A percentile compares a stretch with the other conserved stretches of the same genome.
Evolutionary conservation across 2,329 filamentous ascomycete species (phyloP).

Genomic region (Rutstroemia sp.): DNA sequence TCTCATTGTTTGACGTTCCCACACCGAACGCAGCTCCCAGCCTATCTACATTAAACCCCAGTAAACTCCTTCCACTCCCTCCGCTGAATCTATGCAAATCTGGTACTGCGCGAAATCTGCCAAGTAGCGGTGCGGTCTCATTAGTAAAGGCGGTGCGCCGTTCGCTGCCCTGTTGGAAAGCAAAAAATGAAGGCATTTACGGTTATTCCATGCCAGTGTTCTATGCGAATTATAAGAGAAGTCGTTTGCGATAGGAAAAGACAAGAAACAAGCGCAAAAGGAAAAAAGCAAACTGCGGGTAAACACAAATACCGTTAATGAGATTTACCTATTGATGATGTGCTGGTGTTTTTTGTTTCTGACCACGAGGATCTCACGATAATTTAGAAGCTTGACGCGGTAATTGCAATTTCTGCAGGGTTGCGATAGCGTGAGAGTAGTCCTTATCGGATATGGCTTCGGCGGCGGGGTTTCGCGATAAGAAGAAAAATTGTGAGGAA

Average conservation of each 20-base stretch:
- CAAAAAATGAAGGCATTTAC: slow-evolving; percentile 57
- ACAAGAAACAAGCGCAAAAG: background rate
- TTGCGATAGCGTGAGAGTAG: background rate
- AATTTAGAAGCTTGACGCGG: background rate
- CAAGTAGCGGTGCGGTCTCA: slow-evolving; percentile 53
- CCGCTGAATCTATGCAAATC: slow-evolving; percentile 26
- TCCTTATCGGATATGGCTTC: background rate
- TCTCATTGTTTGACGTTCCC: slow-evolving; percentile 31
- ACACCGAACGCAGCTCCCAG: slow-evolving; percentile 30
- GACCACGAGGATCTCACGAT: background rate
- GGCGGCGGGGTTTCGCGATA: background rate
- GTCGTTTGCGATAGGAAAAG: background rate
- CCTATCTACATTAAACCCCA: slow-evolving; percentile 38
- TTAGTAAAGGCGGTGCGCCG: slow-evolving; percentile 41
- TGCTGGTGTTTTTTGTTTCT: background rate
- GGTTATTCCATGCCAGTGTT: background rate
- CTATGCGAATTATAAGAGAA: background rate
- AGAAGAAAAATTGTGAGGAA: background rate
- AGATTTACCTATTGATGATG: background rate
- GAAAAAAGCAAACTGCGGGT: background rate
- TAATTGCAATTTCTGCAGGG: background rate
- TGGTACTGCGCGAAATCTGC: slow-evolving; percentile 58
- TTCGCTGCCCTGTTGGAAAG: slow-evolving; percentile 59
- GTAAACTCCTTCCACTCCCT: slow-evolving; percentile 33
- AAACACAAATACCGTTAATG: background rate